Evolutionary conservation across 345 rosid species (phyloP), one percentile per base, ranked within the genome.

Genomic region (Theobroma cacao): DNA sequence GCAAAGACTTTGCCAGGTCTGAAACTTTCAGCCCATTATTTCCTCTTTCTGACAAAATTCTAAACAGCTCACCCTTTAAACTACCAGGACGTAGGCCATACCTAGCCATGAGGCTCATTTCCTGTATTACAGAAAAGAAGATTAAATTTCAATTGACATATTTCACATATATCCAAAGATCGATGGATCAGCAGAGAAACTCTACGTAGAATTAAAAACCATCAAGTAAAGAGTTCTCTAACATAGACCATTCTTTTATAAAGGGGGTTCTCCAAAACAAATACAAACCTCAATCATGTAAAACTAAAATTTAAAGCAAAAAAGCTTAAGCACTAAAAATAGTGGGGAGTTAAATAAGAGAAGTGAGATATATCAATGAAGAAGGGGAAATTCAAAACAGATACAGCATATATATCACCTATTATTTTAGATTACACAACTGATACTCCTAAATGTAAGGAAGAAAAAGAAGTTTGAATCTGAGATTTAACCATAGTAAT

Each of bases 41-140:
- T 86, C 97, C 97, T 86, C 88, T 86, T 82, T 86, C 87, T 30
- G 78, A 82, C 81, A 94, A 86, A 65, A 87, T 79, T 82, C 80
- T 91, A 79, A 94, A 92, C 82, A 96, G 74, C 82, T 94, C 95
- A 22, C 94, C 95, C 85, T 96, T 96, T 82, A 94, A 85, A 22
- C 95, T 92, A 80, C 94, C 90, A 77, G 81, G 89, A 63, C 64
- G 83, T 65, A 96, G 88, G 48, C 91, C 98, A 85, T 88, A 89
- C 80, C 86, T 92, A 64, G 79, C 80, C 98, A 94, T 90, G 83
- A 88, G 88, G 75, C 79, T 89, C 90, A 86, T 89, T 68, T 96
- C 98, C 99, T 96, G 69, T 78, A 82, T 26, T 43, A 34, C 53
- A 71, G 28, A 59, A 72, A 26, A 62, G 48, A 53, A 64, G 43